Conservation (phyloP, 2,329 filamentous ascomycete genomes). For the Trichoderma harzianum region DNA sequence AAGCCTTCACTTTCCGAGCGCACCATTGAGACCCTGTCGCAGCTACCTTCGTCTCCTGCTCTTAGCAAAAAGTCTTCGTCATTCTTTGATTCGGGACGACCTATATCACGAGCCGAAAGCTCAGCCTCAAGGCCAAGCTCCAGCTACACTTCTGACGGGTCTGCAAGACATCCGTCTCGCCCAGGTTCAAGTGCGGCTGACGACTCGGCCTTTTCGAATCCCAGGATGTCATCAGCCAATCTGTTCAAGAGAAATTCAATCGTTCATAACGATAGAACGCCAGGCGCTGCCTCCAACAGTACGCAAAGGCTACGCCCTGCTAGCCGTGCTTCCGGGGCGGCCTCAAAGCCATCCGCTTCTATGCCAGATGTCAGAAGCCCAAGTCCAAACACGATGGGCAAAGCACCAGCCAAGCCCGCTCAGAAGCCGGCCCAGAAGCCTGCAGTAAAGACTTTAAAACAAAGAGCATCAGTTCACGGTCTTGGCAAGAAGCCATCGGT, state of each 20-base stretch:
- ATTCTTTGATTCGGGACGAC: constrained; percentile 67
- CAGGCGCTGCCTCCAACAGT: constrained; percentile 22
- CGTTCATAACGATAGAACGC: constrained; percentile 37
- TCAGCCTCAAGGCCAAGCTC: constrained; percentile 51
- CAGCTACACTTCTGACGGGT: constrained; percentile 61
- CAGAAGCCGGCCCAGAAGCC: constrained; percentile 48
- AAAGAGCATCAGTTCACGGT: constrained; percentile 51
- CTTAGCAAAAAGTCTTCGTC: constrained; percentile 63
- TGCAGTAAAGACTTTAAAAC: constrained; percentile 44
- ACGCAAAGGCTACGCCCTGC: constrained; percentile 27
- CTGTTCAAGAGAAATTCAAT: constrained; percentile 43
- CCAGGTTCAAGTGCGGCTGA: constrained; percentile 53
- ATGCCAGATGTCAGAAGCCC: constrained; percentile 31
- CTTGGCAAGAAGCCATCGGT: constrained; percentile 55
- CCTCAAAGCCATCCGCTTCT: constrained; percentile 27
- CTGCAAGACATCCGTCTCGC: constrained; percentile 49
- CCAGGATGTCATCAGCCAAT: constrained; percentile 43
- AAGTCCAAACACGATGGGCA: constrained; percentile 39
- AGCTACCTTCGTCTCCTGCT: constrained; percentile 73
- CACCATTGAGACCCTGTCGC: constrained; percentile 79
- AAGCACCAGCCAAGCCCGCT: constrained; percentile 37
- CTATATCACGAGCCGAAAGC: constrained; percentile 47
- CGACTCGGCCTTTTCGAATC: constrained; percentile 36
- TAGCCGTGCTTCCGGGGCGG: constrained; percentile 24
- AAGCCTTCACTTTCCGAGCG: constrained; percentile 71